Conservation (phyloP, 441 rosid species). For the Gossypium davidsonii region DNA sequence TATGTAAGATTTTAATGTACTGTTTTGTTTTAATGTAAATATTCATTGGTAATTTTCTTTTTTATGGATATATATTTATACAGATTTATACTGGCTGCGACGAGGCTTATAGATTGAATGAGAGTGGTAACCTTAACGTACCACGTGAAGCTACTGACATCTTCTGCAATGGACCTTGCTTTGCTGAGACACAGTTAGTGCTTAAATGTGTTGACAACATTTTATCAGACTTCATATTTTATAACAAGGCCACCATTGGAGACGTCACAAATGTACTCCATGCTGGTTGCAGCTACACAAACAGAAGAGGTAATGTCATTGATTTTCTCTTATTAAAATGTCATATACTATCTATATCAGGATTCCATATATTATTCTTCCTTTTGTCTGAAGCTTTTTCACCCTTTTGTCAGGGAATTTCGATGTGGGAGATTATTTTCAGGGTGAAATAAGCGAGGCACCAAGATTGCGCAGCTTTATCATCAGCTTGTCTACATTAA, state of each 20-base stretch:
- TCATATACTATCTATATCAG: not conserved
- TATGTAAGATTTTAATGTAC: constrained; percentile 19
- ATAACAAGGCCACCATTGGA: constrained; percentile 37
- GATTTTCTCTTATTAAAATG: not conserved
- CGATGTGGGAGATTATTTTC: constrained; percentile 32
- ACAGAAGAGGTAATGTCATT: constrained; percentile 34
- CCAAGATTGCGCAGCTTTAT: not conserved
- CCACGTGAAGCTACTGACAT: constrained; percentile 41
- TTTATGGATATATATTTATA: not conserved
- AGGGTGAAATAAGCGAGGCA: constrained; percentile 24
- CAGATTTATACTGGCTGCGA: constrained; percentile 45
- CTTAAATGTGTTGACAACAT: constrained; percentile 42
- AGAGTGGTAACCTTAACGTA: constrained; percentile 41
- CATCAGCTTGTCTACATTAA: constrained; percentile 6
- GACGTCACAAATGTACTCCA: constrained; percentile 32
- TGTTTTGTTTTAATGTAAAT: not conserved
- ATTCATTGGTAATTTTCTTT: not conserved
- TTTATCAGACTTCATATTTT: constrained; percentile 40
- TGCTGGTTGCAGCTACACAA: constrained; percentile 46
- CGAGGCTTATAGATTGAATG: constrained; percentile 42
- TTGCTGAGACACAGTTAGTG: constrained; percentile 41
- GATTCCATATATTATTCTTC: not conserved
- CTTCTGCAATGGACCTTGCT: constrained; percentile 54
- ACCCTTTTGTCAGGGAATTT: constrained; percentile 35
- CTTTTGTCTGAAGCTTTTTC: not conserved